A percentile compares a stretch with the other conserved stretches of the same genome.
Evolutionary conservation across 139 green algal genomes (phyloP).

Genomic region (Auxenochlorella pyrenoidosa): DNA sequence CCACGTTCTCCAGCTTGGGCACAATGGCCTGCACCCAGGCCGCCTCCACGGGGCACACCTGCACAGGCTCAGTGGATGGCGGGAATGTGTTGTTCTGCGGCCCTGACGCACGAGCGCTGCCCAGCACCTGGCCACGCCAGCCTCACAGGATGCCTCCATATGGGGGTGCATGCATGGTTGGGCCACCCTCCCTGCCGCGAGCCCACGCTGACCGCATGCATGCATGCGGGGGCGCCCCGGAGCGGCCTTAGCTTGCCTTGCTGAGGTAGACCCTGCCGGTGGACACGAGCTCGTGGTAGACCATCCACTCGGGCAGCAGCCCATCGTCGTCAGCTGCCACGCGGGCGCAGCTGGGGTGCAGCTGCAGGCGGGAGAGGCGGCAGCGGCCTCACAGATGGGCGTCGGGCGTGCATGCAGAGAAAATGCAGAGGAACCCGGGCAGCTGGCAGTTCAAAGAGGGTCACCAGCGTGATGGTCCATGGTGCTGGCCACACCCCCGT

Average conservation of each 20-base stretch:
- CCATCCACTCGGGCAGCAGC: slow-evolving; percentile 92
- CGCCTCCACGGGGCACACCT: slow-evolving; percentile 84
- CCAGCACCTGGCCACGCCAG: background rate
- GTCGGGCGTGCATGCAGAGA: no score
- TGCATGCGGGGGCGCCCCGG: no score
- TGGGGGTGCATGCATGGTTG: no score
- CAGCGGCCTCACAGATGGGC: no score
- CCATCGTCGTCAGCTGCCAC: slow-evolving; percentile 86
- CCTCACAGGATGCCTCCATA: no score
- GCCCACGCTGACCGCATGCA: no score
- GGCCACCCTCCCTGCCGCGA: no score
- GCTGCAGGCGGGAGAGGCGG: slow-evolving; percentile 64
- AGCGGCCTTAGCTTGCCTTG: slow-evolving; percentile 18
- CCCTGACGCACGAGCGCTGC: no score
- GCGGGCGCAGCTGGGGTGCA: slow-evolving; percentile 74
- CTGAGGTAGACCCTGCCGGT: slow-evolving; percentile 81
- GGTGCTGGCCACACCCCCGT: no score
- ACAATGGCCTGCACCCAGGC: slow-evolving; percentile 80
- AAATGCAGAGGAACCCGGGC: no score
- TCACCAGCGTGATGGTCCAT: no score
- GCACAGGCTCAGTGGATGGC: background rate
- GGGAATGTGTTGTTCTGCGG: background rate
- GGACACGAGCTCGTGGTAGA: slow-evolving; percentile 93
- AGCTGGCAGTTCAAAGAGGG: no score
- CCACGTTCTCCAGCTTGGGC: slow-evolving; percentile 69